Base-by-base conservation (phyloP, 306 rosid species). In the Pterocarpus macrocarpus region DNA sequence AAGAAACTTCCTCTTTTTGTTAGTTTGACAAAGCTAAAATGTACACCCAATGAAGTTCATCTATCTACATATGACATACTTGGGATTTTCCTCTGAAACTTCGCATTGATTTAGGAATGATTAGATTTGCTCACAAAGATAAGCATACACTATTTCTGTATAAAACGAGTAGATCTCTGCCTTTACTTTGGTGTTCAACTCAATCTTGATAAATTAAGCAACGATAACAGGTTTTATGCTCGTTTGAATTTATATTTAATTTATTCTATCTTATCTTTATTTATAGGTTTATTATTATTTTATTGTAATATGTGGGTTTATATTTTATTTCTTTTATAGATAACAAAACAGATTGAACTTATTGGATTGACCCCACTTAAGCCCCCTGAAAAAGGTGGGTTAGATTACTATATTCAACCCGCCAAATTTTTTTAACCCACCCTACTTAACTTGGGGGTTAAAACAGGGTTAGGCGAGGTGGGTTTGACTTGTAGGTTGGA, bases 1-100 rank as follows among this genome's bases (percentile, higher is more conserved):
- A 61, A 61, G 50, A 59, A 62, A 39, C 32, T 63, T 15, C 15
- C 38, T 32, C 5, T 45, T 35, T 71, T 38, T 83, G 55, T 64
- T 71, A 43, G 59, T 82, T 72, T 39, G 41, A 16, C 56, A 38
- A 57, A 10, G 32, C 5, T 76, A 47, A 45, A 67, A 50, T 69
- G 17, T 71, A 22, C 43, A 28, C 33, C 33, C 3, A 43, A 17
- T 52, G 43, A 41, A 73, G 67, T 36, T 57, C 39, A 17, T 2
- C 15, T 73, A n/a, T 73, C 0, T 53, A 5, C 49, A 8, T 5
- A 36, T 73, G 68, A 8, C 64, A 5, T 17, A 38, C 8, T n/a
- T 12, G 35, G 59, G 32, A 58, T 59, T 53, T 61, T 41, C 66
- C 70, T 28, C 39, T 61, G 58, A 13, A 74, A 52, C 56, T 58